Evolutionary conservation across 306 rosid species (phyloP).

Genomic region (Vigna mungo): DNA sequence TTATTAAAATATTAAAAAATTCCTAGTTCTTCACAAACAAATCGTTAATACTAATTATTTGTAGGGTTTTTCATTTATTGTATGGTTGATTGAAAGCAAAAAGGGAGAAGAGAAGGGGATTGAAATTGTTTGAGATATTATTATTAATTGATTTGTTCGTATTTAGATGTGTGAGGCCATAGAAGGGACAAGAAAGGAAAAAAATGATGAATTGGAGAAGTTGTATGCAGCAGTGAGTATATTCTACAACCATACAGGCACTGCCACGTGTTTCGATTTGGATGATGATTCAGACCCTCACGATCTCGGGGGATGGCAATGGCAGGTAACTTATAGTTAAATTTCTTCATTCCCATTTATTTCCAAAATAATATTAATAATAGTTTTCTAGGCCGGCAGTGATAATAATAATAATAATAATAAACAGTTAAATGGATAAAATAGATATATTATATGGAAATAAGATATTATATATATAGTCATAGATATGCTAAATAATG

Average conservation of each 20-base stretch:
- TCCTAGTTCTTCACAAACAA: no score
- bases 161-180: conserved; percentile 84
- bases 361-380: no score
- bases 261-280: conserved; percentile 64
- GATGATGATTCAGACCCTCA: conserved; percentile 80
- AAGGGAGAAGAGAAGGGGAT: background rate
- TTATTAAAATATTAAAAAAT: no score
- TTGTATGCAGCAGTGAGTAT: conserved; percentile 74
- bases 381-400: no score
- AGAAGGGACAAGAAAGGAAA: conserved; percentile 53
- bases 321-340: conserved; percentile 67
- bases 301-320: conserved; percentile 73
- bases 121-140: background rate
- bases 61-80: background rate
- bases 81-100: background rate
- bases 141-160: background rate
- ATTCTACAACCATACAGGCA: conserved; percentile 68
- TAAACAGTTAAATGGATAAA: no score
- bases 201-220: conserved; percentile 55
- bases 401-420: no score
- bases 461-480: no score
- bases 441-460: no score
- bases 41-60: background rate
- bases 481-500: no score
- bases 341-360: no score